Conservation (phyloP, 768 basidiomycete species). For the Asterophora parasitica region DNA sequence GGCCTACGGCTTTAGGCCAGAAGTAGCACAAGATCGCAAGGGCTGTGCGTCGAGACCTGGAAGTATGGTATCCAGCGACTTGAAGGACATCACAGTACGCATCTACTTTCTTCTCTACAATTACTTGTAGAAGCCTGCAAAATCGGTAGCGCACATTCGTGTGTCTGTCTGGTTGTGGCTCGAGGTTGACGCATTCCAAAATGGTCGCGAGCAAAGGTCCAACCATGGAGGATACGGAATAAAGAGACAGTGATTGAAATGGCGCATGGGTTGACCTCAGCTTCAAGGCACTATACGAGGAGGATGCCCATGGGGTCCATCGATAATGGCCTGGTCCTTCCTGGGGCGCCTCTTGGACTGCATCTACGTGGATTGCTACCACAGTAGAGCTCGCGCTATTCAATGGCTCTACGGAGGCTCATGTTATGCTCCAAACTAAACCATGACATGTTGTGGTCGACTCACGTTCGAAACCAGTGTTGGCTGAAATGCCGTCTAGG, state of each 20-base stretch:
- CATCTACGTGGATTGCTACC: constrained; percentile 61
- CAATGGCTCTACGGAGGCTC: constrained; percentile 2
- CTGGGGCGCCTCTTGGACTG: constrained; percentile 30
- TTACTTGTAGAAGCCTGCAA: constrained; percentile 46
- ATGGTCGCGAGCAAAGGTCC: constrained; percentile 60
- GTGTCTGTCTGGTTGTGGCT: constrained; percentile 21
- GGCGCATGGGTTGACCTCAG: constrained; percentile 54
- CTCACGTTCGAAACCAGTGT: constrained; percentile 9
- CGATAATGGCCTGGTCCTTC: constrained; percentile 6
- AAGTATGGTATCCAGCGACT: constrained; percentile 61
- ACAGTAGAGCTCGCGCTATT: constrained; percentile 27
- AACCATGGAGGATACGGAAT: constrained; percentile 58
- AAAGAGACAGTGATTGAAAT: constrained; percentile 47
- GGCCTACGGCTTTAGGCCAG: constrained; percentile 70
- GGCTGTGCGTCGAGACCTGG: constrained; percentile 50
- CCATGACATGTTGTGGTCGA: neutral
- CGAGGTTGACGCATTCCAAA: constrained; percentile 49
- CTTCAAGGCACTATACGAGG: constrained; percentile 16
- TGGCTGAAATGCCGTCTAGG: constrained; percentile 7
- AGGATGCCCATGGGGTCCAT: constrained; percentile 27
- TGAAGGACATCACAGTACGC: constrained; percentile 68
- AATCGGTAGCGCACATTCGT: constrained; percentile 43
- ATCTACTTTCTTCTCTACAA: constrained; percentile 60
- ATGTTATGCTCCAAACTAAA: neutral
- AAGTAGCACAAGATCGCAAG: constrained; percentile 51